Conservation (phyloP, 1,139 yeast species). For the Suhomyces bokatorum region DNA sequence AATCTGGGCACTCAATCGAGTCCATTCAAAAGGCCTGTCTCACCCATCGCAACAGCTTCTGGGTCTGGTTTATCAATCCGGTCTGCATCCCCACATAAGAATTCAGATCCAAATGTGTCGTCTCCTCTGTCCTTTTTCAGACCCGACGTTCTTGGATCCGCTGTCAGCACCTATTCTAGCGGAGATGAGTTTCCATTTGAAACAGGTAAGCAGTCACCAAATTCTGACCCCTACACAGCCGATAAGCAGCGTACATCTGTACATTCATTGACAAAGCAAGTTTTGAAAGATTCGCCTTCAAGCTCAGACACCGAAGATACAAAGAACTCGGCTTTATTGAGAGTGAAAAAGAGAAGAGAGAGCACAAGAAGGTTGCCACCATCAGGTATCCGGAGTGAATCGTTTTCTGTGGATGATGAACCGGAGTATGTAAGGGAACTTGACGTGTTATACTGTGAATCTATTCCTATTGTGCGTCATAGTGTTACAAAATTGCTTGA, state of each 20-base stretch:
- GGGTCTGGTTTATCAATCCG: slow-evolving; percentile 13
- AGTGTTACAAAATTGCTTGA: slow-evolving; percentile 66
- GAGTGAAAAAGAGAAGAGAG: slow-evolving; percentile 61
- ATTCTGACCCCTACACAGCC: slow-evolving; percentile 12
- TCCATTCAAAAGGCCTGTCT: slow-evolving; percentile 42
- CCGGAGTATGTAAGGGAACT: slow-evolving; percentile 27
- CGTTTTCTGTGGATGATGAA: slow-evolving; percentile 10
- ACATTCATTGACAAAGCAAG: slow-evolving; percentile 31
- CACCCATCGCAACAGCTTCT: slow-evolving; percentile 18
- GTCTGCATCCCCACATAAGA: slow-evolving; percentile 31
- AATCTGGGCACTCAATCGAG: slow-evolving; percentile 21
- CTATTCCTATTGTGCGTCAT: slow-evolving; percentile 79
- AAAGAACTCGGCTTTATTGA: slow-evolving; percentile 48
- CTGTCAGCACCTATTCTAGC: slow-evolving; percentile 35
- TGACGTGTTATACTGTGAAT: slow-evolving; percentile 82
- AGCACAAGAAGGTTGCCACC: slow-evolving; percentile 39
- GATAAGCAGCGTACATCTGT: slow-evolving; percentile 29
- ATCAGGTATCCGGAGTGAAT: slow-evolving; percentile 16
- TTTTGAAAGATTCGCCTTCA: slow-evolving; percentile 57
- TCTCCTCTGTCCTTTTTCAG: slow-evolving; percentile 26
- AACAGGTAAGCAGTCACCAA: slow-evolving; percentile 18
- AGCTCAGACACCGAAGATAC: slow-evolving; percentile 73
- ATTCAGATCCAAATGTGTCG: slow-evolving; percentile 9
- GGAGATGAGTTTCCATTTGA: slow-evolving; percentile 42
- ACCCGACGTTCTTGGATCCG: slow-evolving; percentile 39